Percentiles rank a stretch among this genome's conserved stretches.
These are phyloP conservation scores for Gloeostereum incarnatum DNA, from an alignment of 768 basidiomycete species.

Conservation along the genomic window DNA sequence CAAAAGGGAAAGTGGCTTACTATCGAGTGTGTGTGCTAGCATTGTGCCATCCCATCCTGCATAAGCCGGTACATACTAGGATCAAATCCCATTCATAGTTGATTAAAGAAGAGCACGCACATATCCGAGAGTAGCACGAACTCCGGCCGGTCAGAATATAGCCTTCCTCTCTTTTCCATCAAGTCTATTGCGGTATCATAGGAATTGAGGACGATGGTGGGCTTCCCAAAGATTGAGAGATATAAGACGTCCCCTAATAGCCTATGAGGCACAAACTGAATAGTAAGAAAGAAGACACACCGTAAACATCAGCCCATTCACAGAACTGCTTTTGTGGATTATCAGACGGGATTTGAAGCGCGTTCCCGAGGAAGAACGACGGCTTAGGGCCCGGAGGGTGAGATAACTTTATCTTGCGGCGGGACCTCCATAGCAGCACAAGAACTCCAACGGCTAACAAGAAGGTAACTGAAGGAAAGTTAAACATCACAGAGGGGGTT, in stretches of 20 bases:
- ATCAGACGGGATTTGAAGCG: constrained; percentile 30
- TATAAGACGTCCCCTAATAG: constrained; percentile 33
- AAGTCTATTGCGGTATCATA: constrained; percentile 33
- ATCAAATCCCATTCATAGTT: too few species aligned
- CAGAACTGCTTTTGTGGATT: constrained; percentile 29
- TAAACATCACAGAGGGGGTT: too few species aligned
- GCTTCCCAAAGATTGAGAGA: constrained; percentile 30
- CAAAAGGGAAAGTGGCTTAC: constrained; percentile 18
- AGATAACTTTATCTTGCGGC: background rate
- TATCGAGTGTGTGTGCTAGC: constrained; percentile 40
- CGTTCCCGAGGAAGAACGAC: constrained; percentile 37
- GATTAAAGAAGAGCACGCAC: constrained; percentile 17
- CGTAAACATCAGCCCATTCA: constrained; percentile 32
- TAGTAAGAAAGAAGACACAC: constrained; percentile 17
- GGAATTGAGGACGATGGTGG: constrained; percentile 42
- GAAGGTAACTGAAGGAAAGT: too few species aligned
- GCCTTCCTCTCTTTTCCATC: constrained; percentile 43
- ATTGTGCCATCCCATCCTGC: constrained; percentile 39
- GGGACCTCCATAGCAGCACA: background rate
- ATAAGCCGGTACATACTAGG: background rate
- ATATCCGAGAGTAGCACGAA: constrained; percentile 39
- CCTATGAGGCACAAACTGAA: background rate
- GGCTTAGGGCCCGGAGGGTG: constrained; percentile 39
- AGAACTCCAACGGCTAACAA: background rate
- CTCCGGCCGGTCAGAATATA: constrained; percentile 43